Base-by-base conservation (phyloP, 2,329 filamentous ascomycete species). In the Catunica adiposa region DNA sequence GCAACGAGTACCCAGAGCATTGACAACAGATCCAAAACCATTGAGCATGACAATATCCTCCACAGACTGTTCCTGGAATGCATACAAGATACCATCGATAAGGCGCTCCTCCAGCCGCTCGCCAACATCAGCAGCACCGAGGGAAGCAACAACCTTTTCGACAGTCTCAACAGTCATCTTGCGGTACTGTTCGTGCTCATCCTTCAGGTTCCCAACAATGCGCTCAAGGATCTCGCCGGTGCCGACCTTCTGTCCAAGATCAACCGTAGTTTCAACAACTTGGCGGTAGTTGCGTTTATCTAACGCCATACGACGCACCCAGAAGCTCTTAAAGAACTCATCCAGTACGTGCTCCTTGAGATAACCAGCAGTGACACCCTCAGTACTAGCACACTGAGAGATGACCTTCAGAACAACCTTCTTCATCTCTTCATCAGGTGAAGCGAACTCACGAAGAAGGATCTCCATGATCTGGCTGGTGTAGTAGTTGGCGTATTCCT, bases 131-230 rank as follows among this genome's bases (percentile, higher is more conserved):
- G 92, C 90, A 6, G 90, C 89, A 56, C 92, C 92, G 55, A 97
- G 76, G 56, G 88, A 88, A 15, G 90, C 89, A 63, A 98, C 85
- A 51, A 97, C 82, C 71, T 97, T 98, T 71, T 98, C 92, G 7
- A 97, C 82, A 0, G 92, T 97, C 73, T 98, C 92, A 34, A 98
- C 85, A 0, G 92, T 96, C 92, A 98, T 98, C 75, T 97, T 97
- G 52, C 92, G 83, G 69, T 98, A 98, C 1, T 90, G 84, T 67
- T 98, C 92, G 67, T 86, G 96, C 69, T 98, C 92, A 65, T 98
- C 92, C 69, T 98, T 98, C 62, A 98, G 78, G 66, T 98, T 96
- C 70, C 82, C 85, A 54, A 97, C 92, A 57, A 97, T 86, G 50
- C 89, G 78, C 68, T 96, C 88, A 3, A 97, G 76, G 58, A 98